Conservation (phyloP, 306 rosid species). For the Dalbergia cochinchinensis region DNA sequence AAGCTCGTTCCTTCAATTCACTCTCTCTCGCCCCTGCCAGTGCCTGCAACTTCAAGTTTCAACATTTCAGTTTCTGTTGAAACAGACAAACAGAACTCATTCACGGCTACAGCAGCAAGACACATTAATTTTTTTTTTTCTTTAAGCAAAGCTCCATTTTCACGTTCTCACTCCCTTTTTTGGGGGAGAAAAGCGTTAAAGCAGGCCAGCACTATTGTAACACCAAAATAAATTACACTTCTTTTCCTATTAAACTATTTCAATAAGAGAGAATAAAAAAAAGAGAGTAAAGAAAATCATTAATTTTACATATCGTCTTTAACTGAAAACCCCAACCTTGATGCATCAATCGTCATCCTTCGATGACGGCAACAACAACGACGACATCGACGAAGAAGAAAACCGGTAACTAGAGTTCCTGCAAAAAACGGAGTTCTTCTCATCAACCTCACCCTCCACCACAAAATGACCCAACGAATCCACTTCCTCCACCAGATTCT, state of each 20-base stretch:
- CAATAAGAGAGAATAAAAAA: neutral
- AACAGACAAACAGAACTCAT: slow-evolving; percentile 31
- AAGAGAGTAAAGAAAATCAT: neutral
- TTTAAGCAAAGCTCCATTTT: slow-evolving; percentile 16
- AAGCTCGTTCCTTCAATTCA: neutral
- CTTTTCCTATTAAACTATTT: slow-evolving; percentile 4
- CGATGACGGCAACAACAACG: slow-evolving; percentile 48
- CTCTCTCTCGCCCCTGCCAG: neutral
- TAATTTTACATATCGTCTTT: slow-evolving; percentile 46
- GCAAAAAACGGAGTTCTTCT: slow-evolving; percentile 55
- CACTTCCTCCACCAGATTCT: slow-evolving; percentile 69
- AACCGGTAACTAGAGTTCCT: slow-evolving; percentile 35
- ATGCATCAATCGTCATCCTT: slow-evolving; percentile 35
- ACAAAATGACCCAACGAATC: slow-evolving; percentile 74
- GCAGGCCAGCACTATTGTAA: neutral
- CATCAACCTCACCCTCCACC: slow-evolving; percentile 45
- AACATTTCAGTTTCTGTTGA: slow-evolving; percentile 13
- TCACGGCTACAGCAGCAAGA: neutral
- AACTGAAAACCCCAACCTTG: neutral
- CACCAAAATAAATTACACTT: slow-evolving; percentile 48
- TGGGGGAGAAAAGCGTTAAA: neutral
- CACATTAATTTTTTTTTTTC: neutral
- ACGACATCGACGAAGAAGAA: neutral
- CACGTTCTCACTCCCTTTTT: slow-evolving; percentile 19
- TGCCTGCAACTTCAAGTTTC: slow-evolving; percentile 19